These are phyloP conservation scores for Picocystis sp. DNA, from an alignment of 163 green algal species.

Conservation along the genomic window DNA sequence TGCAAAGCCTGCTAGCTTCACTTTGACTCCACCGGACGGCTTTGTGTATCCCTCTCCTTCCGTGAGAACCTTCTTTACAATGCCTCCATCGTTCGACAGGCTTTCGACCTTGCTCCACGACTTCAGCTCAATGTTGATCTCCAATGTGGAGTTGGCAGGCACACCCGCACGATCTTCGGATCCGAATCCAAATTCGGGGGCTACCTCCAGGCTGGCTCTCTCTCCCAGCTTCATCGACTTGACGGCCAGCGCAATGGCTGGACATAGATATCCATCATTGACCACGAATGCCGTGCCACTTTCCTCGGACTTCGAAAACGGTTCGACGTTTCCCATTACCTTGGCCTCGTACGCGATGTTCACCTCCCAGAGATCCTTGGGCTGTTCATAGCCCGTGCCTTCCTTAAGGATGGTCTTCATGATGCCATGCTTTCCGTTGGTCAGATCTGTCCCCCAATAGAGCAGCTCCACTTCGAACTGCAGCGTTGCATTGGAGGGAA, in stretches of 20 bases:
- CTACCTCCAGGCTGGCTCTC: constrained; percentile 33
- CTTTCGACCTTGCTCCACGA: constrained; percentile 57
- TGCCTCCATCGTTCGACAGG: constrained; percentile 33
- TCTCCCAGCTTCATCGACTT: constrained; percentile 75
- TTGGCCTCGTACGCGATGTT: constrained; percentile 21
- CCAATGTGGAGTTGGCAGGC: constrained; percentile 30
- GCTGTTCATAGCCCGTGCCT: constrained; percentile 43
- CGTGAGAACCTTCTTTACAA: constrained; percentile 62
- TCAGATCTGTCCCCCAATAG: constrained; percentile 30
- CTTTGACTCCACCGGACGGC: constrained; percentile 48
- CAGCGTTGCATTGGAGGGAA: constrained; percentile 60
- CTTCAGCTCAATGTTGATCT: constrained; percentile 46
- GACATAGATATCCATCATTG: constrained; percentile 1
- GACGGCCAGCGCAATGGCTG: constrained; percentile 29
- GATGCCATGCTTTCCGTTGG: constrained; percentile 49
- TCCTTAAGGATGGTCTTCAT: constrained; percentile 60
- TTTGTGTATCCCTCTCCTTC: constrained; percentile 46
- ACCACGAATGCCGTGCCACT: constrained; percentile 14
- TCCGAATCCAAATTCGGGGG: constrained; percentile 48
- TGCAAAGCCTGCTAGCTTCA: constrained; percentile 15
- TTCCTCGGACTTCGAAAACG: constrained; percentile 13
- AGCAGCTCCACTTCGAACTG: constrained; percentile 65
- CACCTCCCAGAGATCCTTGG: constrained; percentile 44
- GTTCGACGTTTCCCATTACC: constrained; percentile 13
- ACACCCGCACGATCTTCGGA: constrained; percentile 24